Evolutionary conservation across 805 yeast genomes (phyloP).

Genomic region (Barnettozyma siamensis): DNA sequence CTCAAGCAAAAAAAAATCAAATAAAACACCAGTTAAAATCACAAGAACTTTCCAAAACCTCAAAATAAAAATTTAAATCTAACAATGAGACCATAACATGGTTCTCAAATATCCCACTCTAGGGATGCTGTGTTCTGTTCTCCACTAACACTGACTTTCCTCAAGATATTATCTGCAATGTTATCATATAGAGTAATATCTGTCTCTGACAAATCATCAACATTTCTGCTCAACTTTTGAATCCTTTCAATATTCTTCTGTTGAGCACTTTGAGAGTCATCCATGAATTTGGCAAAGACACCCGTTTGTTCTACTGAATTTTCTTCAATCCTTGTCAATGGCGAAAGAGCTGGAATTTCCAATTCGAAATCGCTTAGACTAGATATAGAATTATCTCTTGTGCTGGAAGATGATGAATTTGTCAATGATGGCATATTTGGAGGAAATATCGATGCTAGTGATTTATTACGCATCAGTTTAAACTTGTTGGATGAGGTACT

Average conservation of each 20-base stretch:
- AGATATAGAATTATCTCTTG: conserved; percentile 24
- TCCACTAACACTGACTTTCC: conserved; percentile 12
- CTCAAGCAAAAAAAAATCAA: no score
- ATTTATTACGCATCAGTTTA: conserved; percentile 12
- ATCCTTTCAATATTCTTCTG: conserved; percentile 3
- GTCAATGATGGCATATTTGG: conserved; percentile 5
- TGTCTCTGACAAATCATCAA: conserved; percentile 2
- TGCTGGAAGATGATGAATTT: conserved; percentile 1
- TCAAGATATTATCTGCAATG: conserved; percentile 22
- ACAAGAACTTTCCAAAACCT: neutral
- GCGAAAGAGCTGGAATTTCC: conserved; percentile 9
- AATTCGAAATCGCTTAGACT: conserved; percentile 20
- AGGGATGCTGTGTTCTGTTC: neutral
- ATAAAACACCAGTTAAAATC: no score
- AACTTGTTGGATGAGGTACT: conserved; percentile 2
- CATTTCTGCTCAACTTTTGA: neutral
- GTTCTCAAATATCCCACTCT: neutral
- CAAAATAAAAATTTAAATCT: neutral
- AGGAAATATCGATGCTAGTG: conserved; percentile 10
- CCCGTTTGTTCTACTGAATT: conserved; percentile 13
- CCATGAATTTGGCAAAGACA: conserved; percentile 5
- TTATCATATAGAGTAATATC: conserved; percentile 20
- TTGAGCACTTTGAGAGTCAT: neutral
- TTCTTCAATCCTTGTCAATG: conserved; percentile 22
- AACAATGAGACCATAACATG: neutral